Evolutionary conservation across 768 basidiomycete species (phyloP), one percentile per base, ranked within the genome.

Genomic region (Lactifluus volemus): DNA sequence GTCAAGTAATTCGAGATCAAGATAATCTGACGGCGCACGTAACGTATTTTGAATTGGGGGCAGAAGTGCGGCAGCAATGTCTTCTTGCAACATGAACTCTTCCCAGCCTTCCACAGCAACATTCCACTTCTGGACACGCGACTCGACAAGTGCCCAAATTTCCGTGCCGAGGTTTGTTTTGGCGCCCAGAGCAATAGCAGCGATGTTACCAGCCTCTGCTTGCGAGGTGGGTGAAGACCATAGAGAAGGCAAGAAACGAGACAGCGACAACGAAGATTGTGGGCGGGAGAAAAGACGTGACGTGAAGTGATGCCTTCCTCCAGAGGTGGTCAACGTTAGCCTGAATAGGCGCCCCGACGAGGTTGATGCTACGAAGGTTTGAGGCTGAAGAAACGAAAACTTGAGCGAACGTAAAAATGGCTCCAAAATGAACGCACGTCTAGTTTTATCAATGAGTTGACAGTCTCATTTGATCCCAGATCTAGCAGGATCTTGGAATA

Each of bases 1-100:
- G 74, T 92, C 89, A 49, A 90, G 73, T 44, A 91, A 71, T 68
- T 92, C 90, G 4, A 92, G 72, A 65, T 90, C 88, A 45, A 89
- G 72, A 59, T 78, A 76, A 7, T 78, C 74, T 10, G 67, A 58
- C 29, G 76, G 75, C 10, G 64, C 67, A 1, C 71, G 68, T 53
- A 81, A 76, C 0, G 73, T 73, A 38, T 75, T 72, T 44, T 79
- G 71, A 21, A 89, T 71, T 19, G 80, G 81, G 1, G 74, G 68
- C 6, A 76, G 74, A 10, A 86, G 73, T 19, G 81, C 72, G 0
- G 67, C 75, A 0, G 76, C 74, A n/a, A 88, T 68, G 62, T 88
- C 84, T 47, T 74, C 72, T 63, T 89, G 86, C 39, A 78, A 59
- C 2, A 78, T 66, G 30, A 86, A 68, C 60, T 87, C 83, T 67